Evolutionary conservation across 2,329 filamentous ascomycete species (phyloP).

Genomic region (Lizonia empirigonia): DNA sequence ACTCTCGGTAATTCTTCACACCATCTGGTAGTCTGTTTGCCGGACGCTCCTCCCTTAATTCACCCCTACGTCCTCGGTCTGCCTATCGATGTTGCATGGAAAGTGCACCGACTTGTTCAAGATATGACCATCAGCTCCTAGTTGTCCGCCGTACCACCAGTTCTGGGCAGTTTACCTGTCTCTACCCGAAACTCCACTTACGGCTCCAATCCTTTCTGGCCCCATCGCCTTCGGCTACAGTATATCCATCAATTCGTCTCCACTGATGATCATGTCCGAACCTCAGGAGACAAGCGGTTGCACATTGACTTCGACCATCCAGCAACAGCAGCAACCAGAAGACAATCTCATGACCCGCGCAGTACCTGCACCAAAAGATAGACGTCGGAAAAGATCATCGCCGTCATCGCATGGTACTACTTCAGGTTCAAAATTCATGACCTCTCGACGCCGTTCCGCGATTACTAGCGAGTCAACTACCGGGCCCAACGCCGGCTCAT

Average conservation of each 20-base stretch:
- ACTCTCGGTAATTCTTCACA: slow-evolving; percentile 32
- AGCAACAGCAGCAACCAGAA: slow-evolving; percentile 30
- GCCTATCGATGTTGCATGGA: slow-evolving; percentile 37
- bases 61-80: slow-evolving; percentile 34
- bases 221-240: slow-evolving; percentile 29
- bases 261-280: slow-evolving; percentile 42
- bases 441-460: slow-evolving; percentile 38
- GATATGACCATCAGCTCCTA: slow-evolving; percentile 42
- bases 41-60: slow-evolving; percentile 40
- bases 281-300: slow-evolving; percentile 40
- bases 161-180: slow-evolving; percentile 40
- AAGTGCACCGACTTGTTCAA: slow-evolving; percentile 34
- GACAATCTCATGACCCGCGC: slow-evolving; percentile 21
- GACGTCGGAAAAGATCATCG: slow-evolving; percentile 28
- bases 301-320: slow-evolving; percentile 35
- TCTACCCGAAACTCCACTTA: slow-evolving; percentile 37
- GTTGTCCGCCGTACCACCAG: slow-evolving; percentile 39
- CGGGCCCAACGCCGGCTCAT: slow-evolving; percentile 35
- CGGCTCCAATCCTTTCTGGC: slow-evolving; percentile 41
- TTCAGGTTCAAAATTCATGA: slow-evolving; percentile 27
- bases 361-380: slow-evolving; percentile 23
- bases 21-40: slow-evolving; percentile 31
- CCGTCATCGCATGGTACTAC: slow-evolving; percentile 37
- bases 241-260: slow-evolving; percentile 41
- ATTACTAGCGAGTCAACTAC: slow-evolving; percentile 29